These are phyloP conservation scores for Phytophthora podocarpi DNA, from an alignment of 352 stramenopile species.

Conservation along the genomic window DNA sequence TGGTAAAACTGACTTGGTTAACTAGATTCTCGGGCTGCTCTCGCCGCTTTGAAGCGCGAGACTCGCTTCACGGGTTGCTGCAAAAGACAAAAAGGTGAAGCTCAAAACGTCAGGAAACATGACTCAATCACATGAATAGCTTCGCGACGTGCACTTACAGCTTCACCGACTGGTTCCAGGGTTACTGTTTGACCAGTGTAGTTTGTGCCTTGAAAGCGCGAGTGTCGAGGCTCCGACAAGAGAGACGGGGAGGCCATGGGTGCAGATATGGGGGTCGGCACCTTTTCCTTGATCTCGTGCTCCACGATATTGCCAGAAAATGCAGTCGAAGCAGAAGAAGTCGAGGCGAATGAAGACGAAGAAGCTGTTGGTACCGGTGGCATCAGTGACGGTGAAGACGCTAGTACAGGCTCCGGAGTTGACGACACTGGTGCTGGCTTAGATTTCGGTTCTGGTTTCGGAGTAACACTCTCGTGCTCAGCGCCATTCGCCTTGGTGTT, in stretches of 20 bases:
- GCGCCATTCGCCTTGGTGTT: conserved; percentile 13
- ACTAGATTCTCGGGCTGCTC: conserved; percentile 34
- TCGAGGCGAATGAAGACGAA: conserved; percentile 10
- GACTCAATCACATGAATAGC: not conserved
- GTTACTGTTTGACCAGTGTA: conserved; percentile 69
- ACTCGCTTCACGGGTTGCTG: conserved; percentile 87
- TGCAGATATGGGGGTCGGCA: conserved; percentile 5
- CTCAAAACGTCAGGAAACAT: conserved; percentile 1
- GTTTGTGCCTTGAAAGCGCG: conserved; percentile 73
- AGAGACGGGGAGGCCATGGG: conserved; percentile 13
- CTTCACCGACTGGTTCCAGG: conserved; percentile 75
- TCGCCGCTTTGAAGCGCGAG: conserved; percentile 79
- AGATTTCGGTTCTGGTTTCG: conserved; percentile 12
- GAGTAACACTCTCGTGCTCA: not conserved
- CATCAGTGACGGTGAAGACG: conserved; percentile 23
- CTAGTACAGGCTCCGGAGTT: conserved; percentile 6
- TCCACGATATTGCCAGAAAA: conserved; percentile 82
- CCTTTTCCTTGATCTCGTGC: conserved; percentile 46
- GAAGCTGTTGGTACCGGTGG: conserved; percentile 16
- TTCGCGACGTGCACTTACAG: conserved; percentile 43
- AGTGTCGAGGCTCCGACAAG: conserved; percentile 37
- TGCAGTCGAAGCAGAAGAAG: conserved; percentile 42
- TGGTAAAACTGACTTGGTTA: not conserved
- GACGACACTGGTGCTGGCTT: conserved; percentile 1
- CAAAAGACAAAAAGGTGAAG: not conserved